Evolutionary conservation across 1,284 basidiomycete genomes (phyloP).

Genomic region (Moesziomyces antarcticus): DNA sequence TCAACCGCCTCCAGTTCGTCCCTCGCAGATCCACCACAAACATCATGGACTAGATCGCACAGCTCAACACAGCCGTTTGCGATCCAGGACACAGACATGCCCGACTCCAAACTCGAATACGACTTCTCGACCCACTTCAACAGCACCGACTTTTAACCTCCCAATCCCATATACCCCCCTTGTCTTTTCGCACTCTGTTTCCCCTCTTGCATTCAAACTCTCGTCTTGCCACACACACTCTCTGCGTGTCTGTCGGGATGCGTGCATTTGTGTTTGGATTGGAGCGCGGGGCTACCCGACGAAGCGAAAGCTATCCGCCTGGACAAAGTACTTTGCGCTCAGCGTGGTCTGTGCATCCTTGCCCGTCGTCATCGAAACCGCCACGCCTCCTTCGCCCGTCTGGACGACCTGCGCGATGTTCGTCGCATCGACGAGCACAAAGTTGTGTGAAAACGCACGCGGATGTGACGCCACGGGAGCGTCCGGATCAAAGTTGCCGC

Average conservation of each 20-base stretch:
- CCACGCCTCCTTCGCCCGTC: constrained; percentile 31
- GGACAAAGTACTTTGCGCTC: constrained; percentile 54
- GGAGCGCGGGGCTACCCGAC: constrained; percentile 40
- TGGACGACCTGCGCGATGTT: constrained; percentile 2
- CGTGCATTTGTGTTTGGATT: background rate
- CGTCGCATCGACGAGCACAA: constrained; percentile 52
- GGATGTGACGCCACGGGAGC: constrained; percentile 58
- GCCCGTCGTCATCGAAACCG: constrained; percentile 17
- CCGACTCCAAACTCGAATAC: constrained; percentile 1
- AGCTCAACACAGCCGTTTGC: too few species aligned
- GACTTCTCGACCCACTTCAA: constrained; percentile 24
- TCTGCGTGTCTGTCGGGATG: background rate
- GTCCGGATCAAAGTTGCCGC: constrained; percentile 50
- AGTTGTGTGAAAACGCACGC: constrained; percentile 59
- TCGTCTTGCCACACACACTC: background rate
- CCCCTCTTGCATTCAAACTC: background rate
- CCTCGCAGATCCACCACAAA: background rate
- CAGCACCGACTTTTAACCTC: constrained; percentile 27
- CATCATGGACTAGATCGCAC: too few species aligned
- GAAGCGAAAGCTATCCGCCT: constrained; percentile 62
- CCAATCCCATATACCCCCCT: background rate
- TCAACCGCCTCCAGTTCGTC: constrained; percentile 3
- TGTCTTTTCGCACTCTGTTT: background rate
- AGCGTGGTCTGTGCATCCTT: constrained; percentile 38
- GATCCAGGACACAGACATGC: background rate